These are phyloP conservation scores for Puccinia horiana DNA, from an alignment of 1,284 basidiomycete species.

Conservation along the genomic window DNA sequence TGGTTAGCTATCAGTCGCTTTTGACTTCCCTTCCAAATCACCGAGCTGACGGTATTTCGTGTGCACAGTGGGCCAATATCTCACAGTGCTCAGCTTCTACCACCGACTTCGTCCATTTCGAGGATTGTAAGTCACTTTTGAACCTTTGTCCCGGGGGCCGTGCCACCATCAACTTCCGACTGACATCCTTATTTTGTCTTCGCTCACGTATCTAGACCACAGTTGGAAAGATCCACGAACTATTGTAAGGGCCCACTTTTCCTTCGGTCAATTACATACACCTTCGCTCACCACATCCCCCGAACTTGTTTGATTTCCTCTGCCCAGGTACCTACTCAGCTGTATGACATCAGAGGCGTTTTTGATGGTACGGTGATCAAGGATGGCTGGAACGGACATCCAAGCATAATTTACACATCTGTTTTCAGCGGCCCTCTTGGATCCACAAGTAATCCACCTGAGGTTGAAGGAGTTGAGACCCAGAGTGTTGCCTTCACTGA, in stretches of 20 bases:
- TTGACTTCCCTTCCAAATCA: neutral
- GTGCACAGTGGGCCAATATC: conserved; percentile 52
- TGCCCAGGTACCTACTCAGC: conserved; percentile 49
- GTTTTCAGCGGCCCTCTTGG: conserved; percentile 52
- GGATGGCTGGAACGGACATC: conserved; percentile 52
- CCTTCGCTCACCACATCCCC: neutral
- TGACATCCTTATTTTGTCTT: neutral
- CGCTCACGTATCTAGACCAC: neutral
- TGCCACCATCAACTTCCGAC: neutral
- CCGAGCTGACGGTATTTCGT: neutral
- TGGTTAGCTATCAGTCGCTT: neutral
- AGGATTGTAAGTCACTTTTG: conserved; percentile 45
- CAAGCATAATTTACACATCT: conserved; percentile 53
- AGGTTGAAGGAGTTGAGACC: conserved; percentile 53
- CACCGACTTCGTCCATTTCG: conserved; percentile 51
- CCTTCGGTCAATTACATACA: neutral
- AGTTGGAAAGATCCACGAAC: conserved; percentile 51
- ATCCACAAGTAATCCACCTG: conserved; percentile 48
- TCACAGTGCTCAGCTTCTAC: conserved; percentile 52
- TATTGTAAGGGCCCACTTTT: conserved; percentile 49
- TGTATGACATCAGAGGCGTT: conserved; percentile 55
- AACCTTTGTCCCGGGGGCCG: neutral
- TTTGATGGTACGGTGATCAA: conserved; percentile 54
- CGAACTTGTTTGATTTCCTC: too few species aligned
- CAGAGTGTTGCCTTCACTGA: conserved; percentile 53